Conservation (phyloP, 352 stramenopile species). For the Phytophthora podocarpi region DNA sequence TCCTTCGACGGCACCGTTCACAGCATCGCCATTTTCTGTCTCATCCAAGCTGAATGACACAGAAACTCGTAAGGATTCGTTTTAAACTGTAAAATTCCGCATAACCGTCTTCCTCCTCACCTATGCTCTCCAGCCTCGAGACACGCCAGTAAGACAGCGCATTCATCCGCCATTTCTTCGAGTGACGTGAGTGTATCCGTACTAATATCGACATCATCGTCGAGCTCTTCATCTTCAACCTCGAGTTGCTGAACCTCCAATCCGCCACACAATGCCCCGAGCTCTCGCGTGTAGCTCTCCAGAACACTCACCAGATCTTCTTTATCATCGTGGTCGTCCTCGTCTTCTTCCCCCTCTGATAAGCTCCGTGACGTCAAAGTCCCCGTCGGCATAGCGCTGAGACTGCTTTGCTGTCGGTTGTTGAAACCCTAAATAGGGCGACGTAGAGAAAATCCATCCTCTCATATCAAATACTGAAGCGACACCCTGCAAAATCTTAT, state of each 20-base stretch:
- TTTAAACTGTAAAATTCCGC: background rate
- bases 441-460: constrained; percentile 4
- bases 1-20: background rate
- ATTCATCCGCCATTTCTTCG: constrained; percentile 26
- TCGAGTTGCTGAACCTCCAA: constrained; percentile 24
- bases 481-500: constrained; percentile 22
- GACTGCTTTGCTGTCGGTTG: constrained; percentile 3
- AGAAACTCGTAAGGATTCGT: background rate
- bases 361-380: too few species aligned
- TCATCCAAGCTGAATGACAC: background rate
- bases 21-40: background rate
- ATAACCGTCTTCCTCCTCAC: background rate
- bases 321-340: background rate
- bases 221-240: background rate
- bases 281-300: constrained; percentile 29
- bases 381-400: background rate
- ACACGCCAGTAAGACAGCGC: constrained; percentile 25
- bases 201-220: background rate
- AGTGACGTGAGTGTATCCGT: constrained; percentile 21
- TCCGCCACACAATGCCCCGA: constrained; percentile 27
- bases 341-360: too few species aligned
- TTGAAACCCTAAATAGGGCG: background rate
- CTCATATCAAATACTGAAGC: constrained; percentile 21
- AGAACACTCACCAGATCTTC: constrained; percentile 18
- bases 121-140: constrained; percentile 16